Evolutionary conservation across 305 asterid genomes (phyloP), one percentile per base, ranked within the genome.

Genomic region (Ajuga reptans): DNA sequence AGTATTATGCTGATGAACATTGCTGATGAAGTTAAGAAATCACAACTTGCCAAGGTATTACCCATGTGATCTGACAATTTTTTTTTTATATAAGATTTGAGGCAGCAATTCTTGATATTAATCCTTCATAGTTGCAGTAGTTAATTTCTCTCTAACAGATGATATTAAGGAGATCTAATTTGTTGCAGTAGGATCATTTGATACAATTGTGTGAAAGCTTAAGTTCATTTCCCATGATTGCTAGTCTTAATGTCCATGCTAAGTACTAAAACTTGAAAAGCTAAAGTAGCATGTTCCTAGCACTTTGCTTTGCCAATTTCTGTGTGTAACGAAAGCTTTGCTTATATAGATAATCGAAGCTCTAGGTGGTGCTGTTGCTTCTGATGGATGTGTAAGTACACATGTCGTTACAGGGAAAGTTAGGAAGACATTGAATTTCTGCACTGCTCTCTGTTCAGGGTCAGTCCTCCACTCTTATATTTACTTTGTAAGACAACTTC

Each of bases 391-490:
- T 67, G 39, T 24, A 63, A 79, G 89, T 87, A 86, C 98, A 50
- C 98, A 92, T 77, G 76, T 92, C 27, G 80, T 89, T 75, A 84
- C 98, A 0, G 95, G 96, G 69, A 82, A 86, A 88, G 95, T 79
- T 69, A 85, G 98, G 72, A 78, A 69, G 81, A 92, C 98, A 9
- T 73, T 83, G 42, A 89, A 92, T 71, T 89, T 92, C 81, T 92
- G 96, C 80, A 81, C 78, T 9, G 96, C 95, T 74, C 92, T 91
- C 81, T 86, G 96, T 82, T 89, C 98, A 73, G 98, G 96, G 98
- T 89, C 72, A 78, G 95, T 68, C 72, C 58, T 61, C 45, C 47
- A 64, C 71, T 29, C 52, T 41, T 50, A 45, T 37, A 14, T 21
- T 21, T 21, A 21, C 27, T 2, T 21, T 21, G 27, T 21, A 21